phyloP scores from a whole-genome alignment of 2,329 filamentous ascomycete genomes.

The Aureobasidium sp. region DNA sequence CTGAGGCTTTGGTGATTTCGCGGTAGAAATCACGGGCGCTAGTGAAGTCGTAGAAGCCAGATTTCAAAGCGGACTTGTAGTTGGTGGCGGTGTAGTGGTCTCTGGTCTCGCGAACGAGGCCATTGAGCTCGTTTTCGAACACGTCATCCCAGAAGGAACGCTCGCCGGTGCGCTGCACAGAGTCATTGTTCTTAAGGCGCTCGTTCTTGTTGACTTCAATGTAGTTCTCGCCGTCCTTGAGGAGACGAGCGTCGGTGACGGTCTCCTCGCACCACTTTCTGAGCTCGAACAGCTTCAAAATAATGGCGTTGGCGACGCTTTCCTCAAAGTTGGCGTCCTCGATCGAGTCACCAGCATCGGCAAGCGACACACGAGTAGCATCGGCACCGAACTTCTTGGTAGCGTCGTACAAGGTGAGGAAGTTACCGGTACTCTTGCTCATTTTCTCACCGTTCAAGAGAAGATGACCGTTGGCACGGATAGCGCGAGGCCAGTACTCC shows the following conservation, averaged over 20 bases:
- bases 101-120: constrained; percentile 68
- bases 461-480: constrained; percentile 88
- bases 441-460: constrained; percentile 97
- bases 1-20: constrained; percentile 67
- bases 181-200: constrained; percentile 45
- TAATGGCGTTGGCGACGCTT: constrained; percentile 83
- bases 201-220: constrained; percentile 35
- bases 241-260: constrained; percentile 52
- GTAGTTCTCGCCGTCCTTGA: constrained; percentile 39
- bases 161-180: constrained; percentile 66
- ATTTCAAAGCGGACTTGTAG: constrained; percentile 82
- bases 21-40: constrained; percentile 84
- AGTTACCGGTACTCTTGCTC: constrained; percentile 96
- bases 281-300: constrained; percentile 74
- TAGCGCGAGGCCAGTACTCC: constrained; percentile 79
- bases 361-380: constrained; percentile 81
- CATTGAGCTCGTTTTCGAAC: constrained; percentile 90
- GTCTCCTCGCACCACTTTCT: constrained; percentile 91
- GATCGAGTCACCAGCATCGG: constrained; percentile 89
- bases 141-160: constrained; percentile 76
- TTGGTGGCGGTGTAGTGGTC: constrained; percentile 72
- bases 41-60: constrained; percentile 81
- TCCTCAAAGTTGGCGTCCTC: constrained; percentile 98
- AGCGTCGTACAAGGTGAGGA: constrained; percentile 80
- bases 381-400: constrained; percentile 92